phyloP scores from a whole-genome alignment of 2,329 filamentous ascomycete species.

The Rhinocladiella similis region DNA sequence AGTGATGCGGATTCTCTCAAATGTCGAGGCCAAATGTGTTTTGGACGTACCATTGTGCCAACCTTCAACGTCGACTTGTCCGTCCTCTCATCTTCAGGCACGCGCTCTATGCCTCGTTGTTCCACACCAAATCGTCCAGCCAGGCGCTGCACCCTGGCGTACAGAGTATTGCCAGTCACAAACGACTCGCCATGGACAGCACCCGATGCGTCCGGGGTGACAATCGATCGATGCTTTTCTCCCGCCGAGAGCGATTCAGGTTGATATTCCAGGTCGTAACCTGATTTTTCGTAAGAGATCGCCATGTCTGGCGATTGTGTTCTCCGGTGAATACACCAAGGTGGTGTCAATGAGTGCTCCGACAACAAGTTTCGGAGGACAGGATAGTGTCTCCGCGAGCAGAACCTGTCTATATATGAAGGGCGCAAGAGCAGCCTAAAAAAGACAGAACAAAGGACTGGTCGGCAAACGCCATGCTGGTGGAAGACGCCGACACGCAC shows the following conservation, averaged over 20 bases:
- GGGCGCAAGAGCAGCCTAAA: too few relatives aligned
- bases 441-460: too few relatives aligned
- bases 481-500: too few relatives aligned
- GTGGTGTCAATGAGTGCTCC: too few relatives aligned
- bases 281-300: conserved; percentile 21
- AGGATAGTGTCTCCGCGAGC: too few relatives aligned
- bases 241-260: neutral
- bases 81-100: conserved; percentile 67
- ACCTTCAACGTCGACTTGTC: conserved; percentile 67
- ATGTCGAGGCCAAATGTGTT: neutral
- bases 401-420: too few relatives aligned
- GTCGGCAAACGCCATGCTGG: too few relatives aligned
- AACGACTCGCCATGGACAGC: conserved; percentile 62
- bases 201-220: conserved; percentile 39
- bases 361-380: too few relatives aligned
- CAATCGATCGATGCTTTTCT: conserved; percentile 26
- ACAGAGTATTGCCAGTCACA: conserved; percentile 55
- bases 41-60: conserved; percentile 66
- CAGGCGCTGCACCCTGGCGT: conserved; percentile 62
- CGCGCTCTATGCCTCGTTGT: conserved; percentile 73
- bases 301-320: conserved; percentile 1
- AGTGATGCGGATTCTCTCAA: too few relatives aligned
- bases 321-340: too few relatives aligned
- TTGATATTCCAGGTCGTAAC: conserved; percentile 24
- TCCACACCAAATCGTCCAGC: conserved; percentile 68